Conservation (phyloP, 208 protist genomes). For the Acanthamoeba culbertsoni region DNA sequence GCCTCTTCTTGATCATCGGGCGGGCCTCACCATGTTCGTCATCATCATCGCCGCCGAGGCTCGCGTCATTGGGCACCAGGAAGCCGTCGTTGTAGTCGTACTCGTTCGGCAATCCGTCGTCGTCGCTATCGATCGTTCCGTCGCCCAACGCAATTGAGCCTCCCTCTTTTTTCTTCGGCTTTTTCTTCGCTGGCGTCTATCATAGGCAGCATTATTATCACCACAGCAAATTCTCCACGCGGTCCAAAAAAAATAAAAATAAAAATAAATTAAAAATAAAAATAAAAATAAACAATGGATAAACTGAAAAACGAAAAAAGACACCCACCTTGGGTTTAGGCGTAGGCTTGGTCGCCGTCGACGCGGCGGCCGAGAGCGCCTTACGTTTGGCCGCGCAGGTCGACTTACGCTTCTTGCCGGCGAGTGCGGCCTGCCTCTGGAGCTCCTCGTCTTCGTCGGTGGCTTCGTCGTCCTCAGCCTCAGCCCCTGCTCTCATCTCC, state of each 20-base stretch:
- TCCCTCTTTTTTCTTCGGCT: background rate
- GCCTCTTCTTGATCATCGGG: background rate
- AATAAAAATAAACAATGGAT: no score
- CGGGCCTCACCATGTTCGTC: background rate
- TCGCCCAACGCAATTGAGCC: constrained; percentile 9
- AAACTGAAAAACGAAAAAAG: no score
- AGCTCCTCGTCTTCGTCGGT: constrained; percentile 35
- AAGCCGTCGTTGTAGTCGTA: constrained; percentile 57
- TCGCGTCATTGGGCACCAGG: background rate
- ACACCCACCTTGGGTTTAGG: background rate
- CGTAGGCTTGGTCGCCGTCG: background rate
- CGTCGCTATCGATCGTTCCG: constrained; percentile 26
- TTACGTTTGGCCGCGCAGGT: background rate
- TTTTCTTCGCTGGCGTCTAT: background rate
- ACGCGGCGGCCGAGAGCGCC: background rate
- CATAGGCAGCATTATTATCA: background rate
- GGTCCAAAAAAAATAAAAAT: no score
- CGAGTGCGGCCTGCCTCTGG: background rate
- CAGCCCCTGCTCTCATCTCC: no score
- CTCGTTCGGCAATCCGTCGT: constrained; percentile 35
- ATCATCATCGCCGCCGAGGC: background rate
- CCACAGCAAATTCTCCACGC: background rate
- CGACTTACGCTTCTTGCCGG: background rate
- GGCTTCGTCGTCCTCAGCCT: background rate
- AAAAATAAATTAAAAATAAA: no score